Base-by-base conservation (phyloP, 1,139 yeast genomes). In the Yamadazyma sp. region DNA sequence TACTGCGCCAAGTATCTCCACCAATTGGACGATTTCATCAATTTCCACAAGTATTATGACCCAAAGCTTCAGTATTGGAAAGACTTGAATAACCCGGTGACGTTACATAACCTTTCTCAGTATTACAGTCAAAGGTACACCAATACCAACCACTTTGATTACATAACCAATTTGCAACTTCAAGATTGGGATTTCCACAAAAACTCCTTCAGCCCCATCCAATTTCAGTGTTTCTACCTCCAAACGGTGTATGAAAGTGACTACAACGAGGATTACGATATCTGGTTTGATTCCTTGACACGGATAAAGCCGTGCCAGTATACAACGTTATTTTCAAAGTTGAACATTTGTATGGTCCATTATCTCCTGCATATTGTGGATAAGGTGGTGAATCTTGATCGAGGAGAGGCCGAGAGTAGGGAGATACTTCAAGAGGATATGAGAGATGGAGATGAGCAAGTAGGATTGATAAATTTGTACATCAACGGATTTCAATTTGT, bases 41-140 rank as follows among this genome's bases (percentile, higher is more conserved):
- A 81, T 71, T 71, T 74, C 39, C 92, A 85, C 51, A 78, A 78
- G 40, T 81, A 79, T 53, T 81, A 69, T 49, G 76, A 75, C 44
- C 54, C 55, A 3, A 54, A 62, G 2, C 62, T 65, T 8, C 68
- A 72, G 0, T 66, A 62, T 32, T 78, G 73, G 60, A 77, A 74
- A 43, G 92, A 84, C 49, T 63, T 83, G 51, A 76, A 79, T 33
- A 73, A 84, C 2, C 75, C 82, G 7, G 71, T 77, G 12, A 58
- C 83, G 37, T 71, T 83, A 49, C 77, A 77, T 25, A 66, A 75
- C 18, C 64, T 79, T 23, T 78, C 79, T 1, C 69, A 69, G 31
- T 64, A 66, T 14, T 49, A 81, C 38, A 49, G 64, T 6, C 55
- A 51, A 28, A 57, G 86, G 36, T 47, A 59, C 39, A 41, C 47